These are phyloP conservation scores for Metschnikowia picachoensis DNA, from an alignment of 805 yeast species.

Conservation along the genomic window DNA sequence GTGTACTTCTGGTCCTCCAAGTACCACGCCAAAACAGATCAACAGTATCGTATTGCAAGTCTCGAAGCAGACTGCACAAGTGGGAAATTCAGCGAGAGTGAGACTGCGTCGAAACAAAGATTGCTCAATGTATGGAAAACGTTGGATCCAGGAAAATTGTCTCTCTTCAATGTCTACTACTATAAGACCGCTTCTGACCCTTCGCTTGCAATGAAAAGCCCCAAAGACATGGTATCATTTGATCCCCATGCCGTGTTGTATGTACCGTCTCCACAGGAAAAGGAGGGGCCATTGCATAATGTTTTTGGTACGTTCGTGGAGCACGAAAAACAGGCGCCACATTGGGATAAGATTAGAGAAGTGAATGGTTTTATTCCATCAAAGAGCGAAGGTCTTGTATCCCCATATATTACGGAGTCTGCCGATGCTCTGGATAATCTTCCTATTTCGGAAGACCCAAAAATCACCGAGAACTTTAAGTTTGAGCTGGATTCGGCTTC, in stretches of 20 bases:
- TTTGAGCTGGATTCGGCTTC: background rate
- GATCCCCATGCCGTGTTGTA: conserved; percentile 29
- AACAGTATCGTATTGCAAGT: conserved; percentile 25
- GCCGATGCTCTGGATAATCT: background rate
- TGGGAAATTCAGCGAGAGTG: conserved; percentile 18
- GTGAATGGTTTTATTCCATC: conserved; percentile 23
- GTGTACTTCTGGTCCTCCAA: conserved; percentile 13
- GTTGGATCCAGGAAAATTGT: conserved; percentile 31
- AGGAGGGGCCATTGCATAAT: background rate
- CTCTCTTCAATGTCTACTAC: conserved; percentile 48
- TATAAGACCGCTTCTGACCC: conserved; percentile 49
- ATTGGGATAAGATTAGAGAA: conserved; percentile 36
- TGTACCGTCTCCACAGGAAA: conserved; percentile 16
- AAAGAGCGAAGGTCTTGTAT: background rate
- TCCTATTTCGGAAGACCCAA: conserved; percentile 4
- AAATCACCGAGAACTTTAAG: background rate
- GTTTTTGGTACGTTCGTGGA: conserved; percentile 12
- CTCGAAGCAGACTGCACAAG: conserved; percentile 30
- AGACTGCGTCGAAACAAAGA: conserved; percentile 12
- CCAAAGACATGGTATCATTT: conserved; percentile 35
- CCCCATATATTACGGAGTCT: background rate
- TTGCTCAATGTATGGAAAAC: conserved; percentile 33
- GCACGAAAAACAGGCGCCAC: conserved; percentile 19
- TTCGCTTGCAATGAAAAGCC: conserved; percentile 51
- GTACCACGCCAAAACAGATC: conserved; percentile 11